Conservation (phyloP, 1,284 basidiomycete species). For the Cryptococcus sp. region DNA sequence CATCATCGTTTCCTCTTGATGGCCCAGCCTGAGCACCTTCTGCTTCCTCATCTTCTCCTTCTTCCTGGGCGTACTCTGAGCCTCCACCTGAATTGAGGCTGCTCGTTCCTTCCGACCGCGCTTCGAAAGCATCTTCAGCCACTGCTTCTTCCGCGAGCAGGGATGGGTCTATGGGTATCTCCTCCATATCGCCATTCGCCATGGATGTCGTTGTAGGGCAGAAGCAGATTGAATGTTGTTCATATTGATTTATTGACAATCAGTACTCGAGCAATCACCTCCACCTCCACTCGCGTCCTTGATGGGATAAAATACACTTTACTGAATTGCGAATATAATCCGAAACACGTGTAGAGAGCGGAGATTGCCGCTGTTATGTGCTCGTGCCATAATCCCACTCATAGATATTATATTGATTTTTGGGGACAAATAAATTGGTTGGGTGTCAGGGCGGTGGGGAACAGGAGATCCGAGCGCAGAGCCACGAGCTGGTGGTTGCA, state of each 20-base stretch:
- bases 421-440: background rate
- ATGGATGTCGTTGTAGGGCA: background rate
- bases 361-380: background rate
- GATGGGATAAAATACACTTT: slow-evolving; percentile 8
- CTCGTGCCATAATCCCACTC: background rate
- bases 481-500: too few relatives aligned
- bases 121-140: slow-evolving; percentile 4
- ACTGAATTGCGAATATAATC: background rate
- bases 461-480: too few relatives aligned
- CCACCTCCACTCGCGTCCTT: slow-evolving; percentile 4
- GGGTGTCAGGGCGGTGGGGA: too few relatives aligned
- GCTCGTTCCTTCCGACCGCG: slow-evolving; percentile 24
- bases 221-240: background rate
- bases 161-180: slow-evolving; percentile 22
- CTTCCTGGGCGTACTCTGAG: slow-evolving; percentile 13
- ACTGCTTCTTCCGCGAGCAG: slow-evolving; percentile 16
- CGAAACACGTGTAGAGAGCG: slow-evolving; percentile 1
- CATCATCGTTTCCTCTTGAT: slow-evolving; percentile 18
- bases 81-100: slow-evolving; percentile 29
- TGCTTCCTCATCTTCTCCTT: slow-evolving; percentile 12
- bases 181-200: background rate
- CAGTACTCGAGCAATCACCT: background rate
- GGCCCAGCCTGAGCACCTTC: slow-evolving; percentile 8
- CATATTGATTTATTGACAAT: slow-evolving; percentile 11
- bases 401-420: background rate